A percentile compares a stretch with the other conserved stretches of the same genome.
Conservation (phyloP, 164 flowering plant genomes). For the Dillenia suffruticosa region DNA sequence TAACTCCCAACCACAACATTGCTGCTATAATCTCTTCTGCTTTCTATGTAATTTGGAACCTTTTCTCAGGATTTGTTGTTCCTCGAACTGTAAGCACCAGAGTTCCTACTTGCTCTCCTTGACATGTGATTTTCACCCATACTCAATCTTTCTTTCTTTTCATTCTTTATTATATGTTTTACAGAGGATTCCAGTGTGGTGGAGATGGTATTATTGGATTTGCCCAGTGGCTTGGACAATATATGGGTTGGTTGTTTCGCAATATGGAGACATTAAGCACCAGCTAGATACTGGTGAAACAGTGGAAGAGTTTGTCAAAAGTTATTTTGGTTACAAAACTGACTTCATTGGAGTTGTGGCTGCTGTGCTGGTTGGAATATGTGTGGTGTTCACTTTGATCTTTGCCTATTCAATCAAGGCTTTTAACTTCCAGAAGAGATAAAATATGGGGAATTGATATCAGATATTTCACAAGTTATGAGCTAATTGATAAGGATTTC, state of each 20-base stretch:
- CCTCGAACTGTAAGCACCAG: slow-evolving; percentile 32
- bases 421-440: slow-evolving; percentile 39
- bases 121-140: background rate
- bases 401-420: slow-evolving; percentile 38
- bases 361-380: slow-evolving; percentile 17
- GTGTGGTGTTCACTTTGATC: slow-evolving; percentile 31
- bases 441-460: too few species aligned
- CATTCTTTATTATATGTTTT: background rate
- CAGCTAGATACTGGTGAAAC: slow-evolving; percentile 22
- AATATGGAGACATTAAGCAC: slow-evolving; percentile 30
- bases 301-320: slow-evolving; percentile 25
- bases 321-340: slow-evolving; percentile 24
- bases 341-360: slow-evolving; percentile 35
- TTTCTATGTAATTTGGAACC: slow-evolving; percentile 39
- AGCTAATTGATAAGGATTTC: too few species aligned
- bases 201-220: slow-evolving; percentile 9
- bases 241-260: slow-evolving; percentile 37
- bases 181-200: slow-evolving; percentile 35
- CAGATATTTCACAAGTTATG: too few species aligned
- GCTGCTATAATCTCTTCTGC: slow-evolving; percentile 38
- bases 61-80: slow-evolving; percentile 47
- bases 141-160: background rate
- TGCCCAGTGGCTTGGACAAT: slow-evolving; percentile 38
- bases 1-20: slow-evolving; percentile 38
- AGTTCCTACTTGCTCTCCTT: too few species aligned